phyloP scores from a whole-genome alignment of 225 moss, liverwort and hornwort species.

The Polytrichum formosum region DNA sequence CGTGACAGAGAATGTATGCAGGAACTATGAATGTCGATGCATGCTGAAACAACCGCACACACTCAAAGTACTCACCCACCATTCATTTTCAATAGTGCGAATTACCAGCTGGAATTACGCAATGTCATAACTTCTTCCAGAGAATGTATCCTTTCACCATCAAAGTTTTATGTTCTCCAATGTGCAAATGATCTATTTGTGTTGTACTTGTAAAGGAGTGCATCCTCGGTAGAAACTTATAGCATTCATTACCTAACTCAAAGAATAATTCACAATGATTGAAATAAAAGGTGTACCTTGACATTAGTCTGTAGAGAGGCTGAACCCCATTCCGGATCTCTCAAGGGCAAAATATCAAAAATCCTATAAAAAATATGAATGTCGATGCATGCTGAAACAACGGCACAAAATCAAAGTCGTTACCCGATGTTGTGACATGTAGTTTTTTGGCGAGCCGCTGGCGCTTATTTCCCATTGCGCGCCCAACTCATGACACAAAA shows the following conservation, averaged over 20 bases:
- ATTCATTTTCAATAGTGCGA: neutral
- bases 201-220: too few relatives aligned
- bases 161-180: too few relatives aligned
- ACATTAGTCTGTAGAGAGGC: too few relatives aligned
- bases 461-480: constrained; percentile 53
- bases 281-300: too few relatives aligned
- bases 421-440: constrained; percentile 15
- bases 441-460: constrained; percentile 55
- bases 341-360: neutral
- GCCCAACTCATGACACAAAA: constrained; percentile 12
- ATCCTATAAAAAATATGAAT: neutral
- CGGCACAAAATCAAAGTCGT: neutral
- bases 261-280: too few relatives aligned
- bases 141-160: too few relatives aligned
- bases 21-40: too few relatives aligned
- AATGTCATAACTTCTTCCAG: too few relatives aligned
- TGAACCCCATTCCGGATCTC: neutral
- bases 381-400: neutral
- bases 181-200: neutral
- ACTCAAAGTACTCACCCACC: neutral
- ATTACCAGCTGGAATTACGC: too few relatives aligned
- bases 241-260: neutral
- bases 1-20: too few relatives aligned
- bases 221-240: neutral
- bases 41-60: too few relatives aligned